Conservation (phyloP, 495 filamentous ascomycete species). For the Penicillium longicatenatum region DNA sequence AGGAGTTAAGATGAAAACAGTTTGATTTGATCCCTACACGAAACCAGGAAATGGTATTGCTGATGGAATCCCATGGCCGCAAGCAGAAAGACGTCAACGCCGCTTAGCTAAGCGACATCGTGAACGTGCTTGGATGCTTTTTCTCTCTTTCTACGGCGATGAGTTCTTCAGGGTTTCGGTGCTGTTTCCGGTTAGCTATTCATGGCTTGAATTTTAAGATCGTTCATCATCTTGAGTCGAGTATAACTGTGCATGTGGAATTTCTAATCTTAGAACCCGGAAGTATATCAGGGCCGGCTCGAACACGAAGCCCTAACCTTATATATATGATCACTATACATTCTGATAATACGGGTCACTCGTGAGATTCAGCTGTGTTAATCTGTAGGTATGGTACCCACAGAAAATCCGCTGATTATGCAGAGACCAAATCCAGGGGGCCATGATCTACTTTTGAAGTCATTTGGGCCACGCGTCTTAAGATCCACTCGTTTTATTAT, state of each 20-base stretch:
- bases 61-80: slow-evolving; percentile 39
- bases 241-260: background rate
- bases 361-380: no score
- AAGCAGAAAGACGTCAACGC: slow-evolving; percentile 30
- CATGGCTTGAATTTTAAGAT: background rate
- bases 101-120: slow-evolving; percentile 28
- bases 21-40: slow-evolving; percentile 11
- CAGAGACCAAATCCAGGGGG: background rate
- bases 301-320: background rate
- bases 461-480: background rate
- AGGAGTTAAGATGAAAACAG: slow-evolving; percentile 10
- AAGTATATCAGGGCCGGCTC: background rate
- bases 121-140: background rate
- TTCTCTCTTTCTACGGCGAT: background rate
- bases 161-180: background rate
- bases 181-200: background rate
- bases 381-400: no score
- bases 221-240: background rate
- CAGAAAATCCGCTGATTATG: no score
- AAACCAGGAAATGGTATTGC: slow-evolving; percentile 15
- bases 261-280: background rate
- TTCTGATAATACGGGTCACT: no score
- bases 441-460: background rate
- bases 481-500: background rate
- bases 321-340: no score